A percentile compares a stretch with the other conserved stretches of the same genome.
Evolutionary conservation across 2,329 filamentous ascomycete species (phyloP).

Genomic region (Alternaria burnsii): DNA sequence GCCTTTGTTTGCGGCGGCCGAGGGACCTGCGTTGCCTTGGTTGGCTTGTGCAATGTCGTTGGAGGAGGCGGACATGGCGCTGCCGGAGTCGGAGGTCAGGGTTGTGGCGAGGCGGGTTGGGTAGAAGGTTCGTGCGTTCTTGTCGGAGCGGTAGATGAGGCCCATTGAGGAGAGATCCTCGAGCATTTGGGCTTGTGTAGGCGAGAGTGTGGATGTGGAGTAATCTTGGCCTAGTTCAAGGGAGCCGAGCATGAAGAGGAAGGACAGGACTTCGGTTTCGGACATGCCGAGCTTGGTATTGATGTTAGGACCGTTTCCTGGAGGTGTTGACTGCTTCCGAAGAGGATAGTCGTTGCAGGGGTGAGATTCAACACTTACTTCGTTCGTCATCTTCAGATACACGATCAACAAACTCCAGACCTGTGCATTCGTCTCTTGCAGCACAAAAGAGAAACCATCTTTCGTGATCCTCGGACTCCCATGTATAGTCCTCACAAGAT

Average conservation of each 20-base stretch:
- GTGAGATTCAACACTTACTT: slow-evolving; percentile 47
- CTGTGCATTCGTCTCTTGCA: slow-evolving; percentile 95
- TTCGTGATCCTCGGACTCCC: slow-evolving; percentile 80
- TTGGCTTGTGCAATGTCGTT: slow-evolving; percentile 62
- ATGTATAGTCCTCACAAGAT: slow-evolving; percentile 73
- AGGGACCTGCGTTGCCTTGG: slow-evolving; percentile 18
- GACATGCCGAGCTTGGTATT: slow-evolving; percentile 72
- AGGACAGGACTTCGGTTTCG: slow-evolving; percentile 91
- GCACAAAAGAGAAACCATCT: slow-evolving; percentile 89
- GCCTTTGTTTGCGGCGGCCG: slow-evolving; percentile 63
- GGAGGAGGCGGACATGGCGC: slow-evolving; percentile 53
- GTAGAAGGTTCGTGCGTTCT: slow-evolving; percentile 69
- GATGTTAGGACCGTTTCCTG: background rate
- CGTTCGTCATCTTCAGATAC: slow-evolving; percentile 85
- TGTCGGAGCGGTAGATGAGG: slow-evolving; percentile 74
- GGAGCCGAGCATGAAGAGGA: slow-evolving; percentile 93
- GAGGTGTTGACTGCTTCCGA: no score
- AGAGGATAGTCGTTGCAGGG: background rate
- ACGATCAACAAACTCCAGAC: slow-evolving; percentile 95
- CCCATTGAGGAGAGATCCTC: slow-evolving; percentile 90
- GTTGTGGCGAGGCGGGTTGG: slow-evolving; percentile 94
- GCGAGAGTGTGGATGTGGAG: slow-evolving; percentile 82
- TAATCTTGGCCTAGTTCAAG: slow-evolving; percentile 92
- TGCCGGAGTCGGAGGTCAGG: slow-evolving; percentile 77
- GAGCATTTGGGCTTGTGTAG: slow-evolving; percentile 87